These are phyloP conservation scores for Acer yangbiense DNA, from an alignment of 345 rosid species.

Conservation along the genomic window DNA sequence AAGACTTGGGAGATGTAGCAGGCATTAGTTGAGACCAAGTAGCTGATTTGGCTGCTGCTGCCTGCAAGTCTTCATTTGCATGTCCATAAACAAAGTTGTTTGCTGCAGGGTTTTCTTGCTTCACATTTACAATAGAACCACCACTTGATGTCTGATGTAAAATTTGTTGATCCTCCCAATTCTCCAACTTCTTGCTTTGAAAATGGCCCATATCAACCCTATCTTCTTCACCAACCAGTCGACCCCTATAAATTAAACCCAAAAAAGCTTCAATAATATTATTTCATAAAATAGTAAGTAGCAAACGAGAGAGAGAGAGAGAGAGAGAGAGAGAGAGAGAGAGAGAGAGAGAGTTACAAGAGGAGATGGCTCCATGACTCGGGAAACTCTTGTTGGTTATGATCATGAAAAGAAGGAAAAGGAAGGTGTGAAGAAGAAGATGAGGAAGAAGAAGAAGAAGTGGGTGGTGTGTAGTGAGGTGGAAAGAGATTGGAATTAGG, in stretches of 20 bases:
- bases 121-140: constrained; percentile 39
- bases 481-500: constrained; percentile 40
- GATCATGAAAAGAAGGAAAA: constrained; percentile 56
- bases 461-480: constrained; percentile 47
- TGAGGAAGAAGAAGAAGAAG: constrained; percentile 47
- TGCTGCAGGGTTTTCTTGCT: constrained; percentile 59
- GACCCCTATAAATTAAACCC: constrained; percentile 48
- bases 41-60: constrained; percentile 29
- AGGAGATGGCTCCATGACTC: constrained; percentile 91
- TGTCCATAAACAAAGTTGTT: constrained; percentile 49
- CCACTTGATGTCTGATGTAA: constrained; percentile 52
- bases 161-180: constrained; percentile 63
- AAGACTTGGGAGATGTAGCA: constrained; percentile 56
- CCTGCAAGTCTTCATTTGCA: constrained; percentile 43
- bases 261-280: not conserved
- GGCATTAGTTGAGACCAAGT: constrained; percentile 55
- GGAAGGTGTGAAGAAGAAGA: constrained; percentile 50
- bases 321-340: constrained; percentile 16
- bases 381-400: constrained; percentile 65
- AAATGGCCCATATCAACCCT: constrained; percentile 46
- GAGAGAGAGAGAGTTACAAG: constrained; percentile 39
- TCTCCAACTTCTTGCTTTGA: constrained; percentile 58
- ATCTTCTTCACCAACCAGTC: constrained; percentile 68
- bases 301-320: constrained; percentile 2
- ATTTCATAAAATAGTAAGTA: not conserved